Evolutionary conservation across 495 filamentous ascomycete species (phyloP).

Genomic region (Neurospora sp.): DNA sequence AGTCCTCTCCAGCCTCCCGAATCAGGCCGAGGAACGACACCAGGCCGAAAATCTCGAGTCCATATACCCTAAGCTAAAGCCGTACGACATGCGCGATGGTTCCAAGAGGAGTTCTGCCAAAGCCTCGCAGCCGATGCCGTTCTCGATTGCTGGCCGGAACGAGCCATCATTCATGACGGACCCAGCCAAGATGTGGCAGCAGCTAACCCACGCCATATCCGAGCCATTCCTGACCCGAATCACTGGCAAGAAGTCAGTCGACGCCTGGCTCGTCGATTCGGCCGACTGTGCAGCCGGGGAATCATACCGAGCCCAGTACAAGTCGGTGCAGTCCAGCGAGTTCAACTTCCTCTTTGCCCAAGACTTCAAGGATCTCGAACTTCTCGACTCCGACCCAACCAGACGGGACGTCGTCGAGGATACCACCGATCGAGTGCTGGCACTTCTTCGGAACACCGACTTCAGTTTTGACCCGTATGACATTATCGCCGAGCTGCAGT

Average conservation of each 20-base stretch:
- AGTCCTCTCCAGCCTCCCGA: slow-evolving; percentile 29
- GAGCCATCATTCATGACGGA: slow-evolving; percentile 1
- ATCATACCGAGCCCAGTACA: slow-evolving; percentile 15
- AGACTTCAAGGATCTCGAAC: slow-evolving; percentile 56
- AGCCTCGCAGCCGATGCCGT: background rate
- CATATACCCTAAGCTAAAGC: slow-evolving; percentile 26
- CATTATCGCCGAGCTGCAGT: slow-evolving; percentile 79
- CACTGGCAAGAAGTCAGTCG: slow-evolving; percentile 26
- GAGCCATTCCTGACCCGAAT: slow-evolving; percentile 35
- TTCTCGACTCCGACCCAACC: slow-evolving; percentile 43
- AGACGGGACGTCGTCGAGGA: slow-evolving; percentile 21
- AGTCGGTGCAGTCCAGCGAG: slow-evolving; percentile 5
- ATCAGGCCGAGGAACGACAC: slow-evolving; percentile 24
- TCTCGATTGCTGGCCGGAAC: background rate
- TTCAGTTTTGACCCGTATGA: slow-evolving; percentile 25
- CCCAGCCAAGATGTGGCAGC: slow-evolving; percentile 24
- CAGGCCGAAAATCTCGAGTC: slow-evolving; percentile 25
- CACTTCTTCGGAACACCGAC: slow-evolving; percentile 8
- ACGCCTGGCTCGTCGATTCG: slow-evolving; percentile 45
- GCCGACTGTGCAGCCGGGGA: slow-evolving; percentile 24
- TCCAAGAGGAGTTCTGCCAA: background rate
- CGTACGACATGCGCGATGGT: slow-evolving; percentile 21
- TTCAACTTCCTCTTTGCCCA: slow-evolving; percentile 47
- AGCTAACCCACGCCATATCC: slow-evolving; percentile 43
- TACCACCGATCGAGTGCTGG: slow-evolving; percentile 22